Base-by-base conservation (phyloP, 2,329 filamentous ascomycete genomes). In the Penicillium sp. region DNA sequence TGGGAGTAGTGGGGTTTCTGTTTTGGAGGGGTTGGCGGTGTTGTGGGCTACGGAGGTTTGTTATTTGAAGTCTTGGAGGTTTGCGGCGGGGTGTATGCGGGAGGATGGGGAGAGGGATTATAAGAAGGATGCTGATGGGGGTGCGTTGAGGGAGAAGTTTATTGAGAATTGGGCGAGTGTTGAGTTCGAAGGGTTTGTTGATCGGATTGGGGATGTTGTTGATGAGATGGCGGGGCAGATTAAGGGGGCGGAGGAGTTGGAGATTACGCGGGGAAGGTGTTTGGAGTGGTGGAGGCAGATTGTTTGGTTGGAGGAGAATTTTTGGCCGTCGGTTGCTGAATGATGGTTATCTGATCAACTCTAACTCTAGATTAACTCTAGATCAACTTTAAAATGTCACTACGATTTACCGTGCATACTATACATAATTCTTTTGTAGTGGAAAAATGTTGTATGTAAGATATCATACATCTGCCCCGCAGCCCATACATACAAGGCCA, bases 31-130 rank as follows among this genome's bases (percentile, higher is more conserved):
- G 6, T 78, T 90, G 60, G 82, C 90, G 2, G 81, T 90, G n/a
- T 82, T 92, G 25, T 92, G 88, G 86, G 86, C 85, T n/a, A 91
- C 87, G 1, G 89, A 93, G 74, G 84, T 79, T 46, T 82, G 80
- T 58, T 88, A 87, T 67, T 68, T 87, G 19, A 78, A 82, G 39
- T 81, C 85, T 13, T 88, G 86, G 86, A 77, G 75, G 10, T 74
- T 70, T 66, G 76, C 74, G 23, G 67, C 63, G 4, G 57, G 47
- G 5, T 62, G 68, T 40, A 73, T 80, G 63, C 69, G 75, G 19
- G 62, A 66, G 2, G 60, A 60, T 16, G 60, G 50, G 1, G 27
- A 41, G 1, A 54, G 54, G 27, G 54, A 53, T 43, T 57, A 53
- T 47, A 60, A 63, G n/a, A 66, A 70, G n/a, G 86, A 88, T 66